phyloP scores from a whole-genome alignment of 208 protist species.

The Crithidia brevicula region DNA sequence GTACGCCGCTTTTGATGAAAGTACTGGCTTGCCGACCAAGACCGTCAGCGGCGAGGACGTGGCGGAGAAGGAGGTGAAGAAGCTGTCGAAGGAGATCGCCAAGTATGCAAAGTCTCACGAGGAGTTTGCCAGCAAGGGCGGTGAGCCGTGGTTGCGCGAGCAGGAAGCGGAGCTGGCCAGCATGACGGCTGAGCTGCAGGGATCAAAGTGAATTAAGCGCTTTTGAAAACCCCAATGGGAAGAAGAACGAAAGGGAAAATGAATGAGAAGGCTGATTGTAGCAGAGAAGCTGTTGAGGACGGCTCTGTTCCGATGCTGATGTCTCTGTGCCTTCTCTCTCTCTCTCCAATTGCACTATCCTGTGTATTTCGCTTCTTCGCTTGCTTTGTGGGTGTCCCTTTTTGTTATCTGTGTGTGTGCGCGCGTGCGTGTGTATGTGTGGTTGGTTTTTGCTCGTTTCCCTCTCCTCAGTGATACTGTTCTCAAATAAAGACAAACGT shows the following conservation, averaged over 20 bases:
- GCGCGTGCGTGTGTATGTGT: no score
- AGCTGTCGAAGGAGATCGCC: slow-evolving; percentile 68
- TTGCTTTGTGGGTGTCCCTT: neutral
- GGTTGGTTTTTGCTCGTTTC: no score
- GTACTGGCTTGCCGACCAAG: slow-evolving; percentile 55
- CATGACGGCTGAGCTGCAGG: slow-evolving; percentile 36
- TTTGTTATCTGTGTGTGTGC: slow-evolving; percentile 17
- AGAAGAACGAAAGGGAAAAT: no score
- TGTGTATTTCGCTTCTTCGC: neutral
- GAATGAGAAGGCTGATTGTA: no score
- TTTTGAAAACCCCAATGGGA: no score
- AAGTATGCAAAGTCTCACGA: slow-evolving; percentile 76
- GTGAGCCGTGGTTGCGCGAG: slow-evolving; percentile 52
- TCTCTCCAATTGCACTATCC: no score
- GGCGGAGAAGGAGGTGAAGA: slow-evolving; percentile 69
- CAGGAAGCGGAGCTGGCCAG: slow-evolving; percentile 51
- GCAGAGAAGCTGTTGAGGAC: no score
- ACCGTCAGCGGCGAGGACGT: slow-evolving; percentile 48
- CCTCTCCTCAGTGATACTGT: no score
- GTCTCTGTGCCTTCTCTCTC: neutral
- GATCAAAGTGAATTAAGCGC: no score
- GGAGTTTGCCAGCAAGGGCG: slow-evolving; percentile 69
- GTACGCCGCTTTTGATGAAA: slow-evolving; percentile 59
- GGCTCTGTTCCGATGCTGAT: no score
- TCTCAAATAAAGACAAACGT: no score